Base-by-base conservation (phyloP, 371 early-diverging fungal species). In the Mucor circinelloides region DNA sequence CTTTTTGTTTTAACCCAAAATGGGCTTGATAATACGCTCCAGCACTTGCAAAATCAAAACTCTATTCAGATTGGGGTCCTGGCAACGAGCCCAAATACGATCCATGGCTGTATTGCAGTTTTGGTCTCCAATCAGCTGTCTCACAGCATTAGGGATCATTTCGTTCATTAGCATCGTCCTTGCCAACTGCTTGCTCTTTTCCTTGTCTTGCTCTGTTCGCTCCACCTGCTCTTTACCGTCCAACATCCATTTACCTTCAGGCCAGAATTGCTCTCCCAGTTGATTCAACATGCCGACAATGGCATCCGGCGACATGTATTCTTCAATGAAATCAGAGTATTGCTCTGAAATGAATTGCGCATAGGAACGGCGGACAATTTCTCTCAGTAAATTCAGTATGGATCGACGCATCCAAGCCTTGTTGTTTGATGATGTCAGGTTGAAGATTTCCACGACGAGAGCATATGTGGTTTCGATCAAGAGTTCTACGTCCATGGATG, bases 391-490 rank as follows among this genome's bases (percentile, higher is more conserved):
- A 21, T 83, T 83, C 9, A 83, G 63, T 0, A 80, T 63, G 1
- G 83, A 78, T 46, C 83, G 59, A 40, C 83, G 67, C 77, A 83
- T 73, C 83, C 83, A 83, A 0, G 81, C 83, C 40, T 72, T 73
- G 31, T 83, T 79, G 42, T 79, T 83, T n/a, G 78, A 70, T 0
- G 78, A 64, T 1, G 83, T 79, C 5, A 83, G 64, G 25, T 83
- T 79, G 60, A 83, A 83, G 2, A 81, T 77, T 34, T 83, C 83
- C 0, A 79, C 79, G 1, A 83, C 64, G 1, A 83, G 50, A 1
- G 83, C 81, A 69, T 79, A 83, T 0, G 83, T 79, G 0, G 83
- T 83, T 63, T 83, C 83, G 23, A 83, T 83, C 54, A 83, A 57
- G 5, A 83, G 66, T 31, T 83, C 83, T 0, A 79, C 72, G 54